phyloP scores from a whole-genome alignment of 371 early-diverging fungal species.

The Haplosporangium sp. region DNA sequence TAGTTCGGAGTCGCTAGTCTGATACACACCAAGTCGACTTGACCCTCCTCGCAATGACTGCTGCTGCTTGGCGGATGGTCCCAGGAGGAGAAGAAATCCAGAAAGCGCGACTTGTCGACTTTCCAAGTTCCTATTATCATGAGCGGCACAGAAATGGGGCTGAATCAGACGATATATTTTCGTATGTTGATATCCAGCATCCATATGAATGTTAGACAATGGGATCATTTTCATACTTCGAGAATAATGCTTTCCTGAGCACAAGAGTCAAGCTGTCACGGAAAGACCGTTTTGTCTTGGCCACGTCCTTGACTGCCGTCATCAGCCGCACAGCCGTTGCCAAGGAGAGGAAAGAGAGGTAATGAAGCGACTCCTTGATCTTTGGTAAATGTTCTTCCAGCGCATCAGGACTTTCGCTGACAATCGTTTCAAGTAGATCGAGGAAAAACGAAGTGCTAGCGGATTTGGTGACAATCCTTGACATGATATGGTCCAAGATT shows the following conservation, averaged over 20 bases:
- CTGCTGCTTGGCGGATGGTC: conserved; percentile 17
- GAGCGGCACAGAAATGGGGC: too few species aligned
- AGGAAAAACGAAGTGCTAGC: conserved; percentile 62
- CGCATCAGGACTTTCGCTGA: conserved; percentile 56
- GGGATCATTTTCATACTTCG: conserved; percentile 59
- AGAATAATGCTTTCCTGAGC: conserved; percentile 69
- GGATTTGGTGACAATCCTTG: conserved; percentile 68
- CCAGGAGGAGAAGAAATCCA: conserved; percentile 65
- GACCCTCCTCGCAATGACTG: conserved; percentile 20
- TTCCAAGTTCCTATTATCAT: conserved; percentile 63
- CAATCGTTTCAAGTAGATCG: conserved; percentile 59
- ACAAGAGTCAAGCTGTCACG: conserved; percentile 69
- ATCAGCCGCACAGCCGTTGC: conserved; percentile 63
- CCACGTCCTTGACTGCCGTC: conserved; percentile 62
- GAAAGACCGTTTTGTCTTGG: conserved; percentile 60
- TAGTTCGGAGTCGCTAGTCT: conserved; percentile 13
- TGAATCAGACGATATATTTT: too few species aligned
- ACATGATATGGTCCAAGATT: conserved; percentile 71
- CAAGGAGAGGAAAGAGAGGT: conserved; percentile 65
- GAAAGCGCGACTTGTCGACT: conserved; percentile 68
- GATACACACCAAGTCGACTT: conserved; percentile 12
- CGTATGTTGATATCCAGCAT: too few species aligned
- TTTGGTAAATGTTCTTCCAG: conserved; percentile 46
- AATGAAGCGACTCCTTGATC: conserved; percentile 70
- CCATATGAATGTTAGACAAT: too few species aligned